Conservation (phyloP, 164 flowering plant species). For the Pachysandra terminalis region DNA sequence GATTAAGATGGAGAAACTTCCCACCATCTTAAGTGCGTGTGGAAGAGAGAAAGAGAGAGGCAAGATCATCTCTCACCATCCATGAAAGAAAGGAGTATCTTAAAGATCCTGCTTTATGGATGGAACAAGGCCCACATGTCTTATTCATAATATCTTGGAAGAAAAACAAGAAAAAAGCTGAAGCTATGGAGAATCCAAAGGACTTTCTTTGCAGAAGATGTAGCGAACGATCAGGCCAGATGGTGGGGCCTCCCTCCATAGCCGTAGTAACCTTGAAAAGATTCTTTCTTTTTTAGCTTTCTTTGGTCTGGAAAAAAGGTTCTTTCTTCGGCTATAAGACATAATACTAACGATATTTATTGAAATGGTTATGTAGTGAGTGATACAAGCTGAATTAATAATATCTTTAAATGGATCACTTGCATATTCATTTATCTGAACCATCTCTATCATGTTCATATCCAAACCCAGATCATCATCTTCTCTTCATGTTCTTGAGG, state of each 20-base stretch:
- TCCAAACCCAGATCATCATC: too few species aligned
- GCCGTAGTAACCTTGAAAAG: not conserved
- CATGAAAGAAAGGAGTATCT: conserved; percentile 37
- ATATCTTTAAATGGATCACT: too few species aligned
- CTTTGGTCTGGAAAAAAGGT: too few species aligned
- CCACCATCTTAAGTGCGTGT: conserved; percentile 2
- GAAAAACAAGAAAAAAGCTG: conserved; percentile 27
- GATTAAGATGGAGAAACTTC: not conserved
- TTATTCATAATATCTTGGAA: conserved; percentile 17
- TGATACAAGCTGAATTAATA: too few species aligned
- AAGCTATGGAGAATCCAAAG: conserved; percentile 9
- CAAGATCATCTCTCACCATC: conserved; percentile 31
- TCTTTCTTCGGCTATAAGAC: conserved; percentile 9
- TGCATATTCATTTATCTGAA: too few species aligned
- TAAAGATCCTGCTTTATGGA: conserved; percentile 33
- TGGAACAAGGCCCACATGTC: conserved; percentile 29
- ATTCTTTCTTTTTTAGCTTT: too few species aligned
- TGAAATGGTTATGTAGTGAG: too few species aligned
- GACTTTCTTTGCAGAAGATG: conserved; percentile 5
- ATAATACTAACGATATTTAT: not conserved
- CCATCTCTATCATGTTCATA: too few species aligned
- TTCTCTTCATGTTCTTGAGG: too few species aligned
- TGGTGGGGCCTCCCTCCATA: conserved; percentile 12
- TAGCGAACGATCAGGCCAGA: conserved; percentile 1
- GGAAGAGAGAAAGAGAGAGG: conserved; percentile 21